phyloP scores from a whole-genome alignment of 78 protist genomes.

The Isochrysis galbana region DNA sequence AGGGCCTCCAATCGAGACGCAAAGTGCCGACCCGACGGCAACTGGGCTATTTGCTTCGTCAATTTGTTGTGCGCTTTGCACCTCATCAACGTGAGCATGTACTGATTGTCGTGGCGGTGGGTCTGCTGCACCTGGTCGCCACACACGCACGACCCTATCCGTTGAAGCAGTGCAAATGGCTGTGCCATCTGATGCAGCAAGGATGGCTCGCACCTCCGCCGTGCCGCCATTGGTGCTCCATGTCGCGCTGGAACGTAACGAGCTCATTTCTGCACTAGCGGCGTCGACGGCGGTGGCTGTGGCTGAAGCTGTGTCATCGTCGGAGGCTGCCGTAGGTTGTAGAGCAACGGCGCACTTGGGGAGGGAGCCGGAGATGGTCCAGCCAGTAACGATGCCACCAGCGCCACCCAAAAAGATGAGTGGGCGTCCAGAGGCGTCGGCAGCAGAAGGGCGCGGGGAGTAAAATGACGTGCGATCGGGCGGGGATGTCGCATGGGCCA shows the following conservation, averaged over 20 bases:
- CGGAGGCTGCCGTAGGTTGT: background rate
- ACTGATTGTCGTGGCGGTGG: no score
- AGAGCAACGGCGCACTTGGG: background rate
- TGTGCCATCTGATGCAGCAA: background rate
- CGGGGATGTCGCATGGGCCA: background rate
- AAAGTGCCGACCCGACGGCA: background rate
- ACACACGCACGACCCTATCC: background rate
- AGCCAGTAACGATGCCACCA: background rate
- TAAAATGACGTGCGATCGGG: no score
- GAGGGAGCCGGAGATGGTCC: background rate
- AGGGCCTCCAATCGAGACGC: background rate
- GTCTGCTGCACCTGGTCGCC: background rate
- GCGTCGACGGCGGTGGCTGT: background rate
- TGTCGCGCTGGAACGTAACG: background rate
- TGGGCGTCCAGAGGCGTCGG: background rate
- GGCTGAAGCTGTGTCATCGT: background rate
- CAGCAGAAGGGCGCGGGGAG: no score
- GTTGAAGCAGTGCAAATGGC: background rate
- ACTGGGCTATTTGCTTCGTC: no score
- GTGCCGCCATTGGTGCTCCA: background rate
- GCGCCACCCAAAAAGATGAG: background rate
- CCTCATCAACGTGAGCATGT: no score
- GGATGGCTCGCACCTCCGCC: background rate
- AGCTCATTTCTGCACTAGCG: background rate
- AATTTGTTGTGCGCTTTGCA: no score